Conservation (phyloP, 202 grass and related monocot genomes). For the Schoenoplectus tabernaemontani region DNA sequence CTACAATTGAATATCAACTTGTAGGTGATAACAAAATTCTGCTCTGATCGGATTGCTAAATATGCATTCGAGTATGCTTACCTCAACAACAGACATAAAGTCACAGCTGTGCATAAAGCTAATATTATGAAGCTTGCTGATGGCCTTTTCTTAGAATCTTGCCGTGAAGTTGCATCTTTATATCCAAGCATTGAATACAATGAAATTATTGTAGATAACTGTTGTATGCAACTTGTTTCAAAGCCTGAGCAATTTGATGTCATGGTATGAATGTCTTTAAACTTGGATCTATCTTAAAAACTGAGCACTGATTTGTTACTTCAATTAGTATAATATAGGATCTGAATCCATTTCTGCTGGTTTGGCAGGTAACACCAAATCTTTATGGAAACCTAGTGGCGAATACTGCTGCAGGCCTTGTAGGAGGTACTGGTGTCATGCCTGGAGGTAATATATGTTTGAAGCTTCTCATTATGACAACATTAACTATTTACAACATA, state of each 20-base stretch:
- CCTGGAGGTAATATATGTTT: conserved; percentile 47
- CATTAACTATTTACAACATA: background rate
- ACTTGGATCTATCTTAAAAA: background rate
- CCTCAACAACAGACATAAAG: conserved; percentile 82
- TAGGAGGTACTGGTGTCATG: conserved; percentile 80
- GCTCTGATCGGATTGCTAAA: conserved; percentile 76
- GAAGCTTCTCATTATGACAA: background rate
- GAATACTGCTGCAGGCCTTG: conserved; percentile 68
- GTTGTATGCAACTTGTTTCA: conserved; percentile 81
- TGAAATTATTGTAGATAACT: conserved; percentile 87
- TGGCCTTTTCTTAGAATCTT: conserved; percentile 82
- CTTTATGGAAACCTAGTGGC: conserved; percentile 86
- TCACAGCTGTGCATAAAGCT: conserved; percentile 71
- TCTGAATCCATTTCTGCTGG: conserved; percentile 10
- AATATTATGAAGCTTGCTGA: conserved; percentile 89
- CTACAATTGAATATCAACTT: conserved; percentile 26
- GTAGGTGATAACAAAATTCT: conserved; percentile 82
- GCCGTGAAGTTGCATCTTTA: conserved; percentile 60
- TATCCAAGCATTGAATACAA: conserved; percentile 63
- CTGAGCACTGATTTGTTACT: background rate
- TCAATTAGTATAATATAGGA: background rate
- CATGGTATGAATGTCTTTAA: conserved; percentile 38
- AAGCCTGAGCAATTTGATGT: conserved; percentile 89
- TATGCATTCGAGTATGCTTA: conserved; percentile 91
- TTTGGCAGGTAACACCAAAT: conserved; percentile 70